Base-by-base conservation (phyloP, 2,329 filamentous ascomycete species). In the Botrytis fragariae region DNA sequence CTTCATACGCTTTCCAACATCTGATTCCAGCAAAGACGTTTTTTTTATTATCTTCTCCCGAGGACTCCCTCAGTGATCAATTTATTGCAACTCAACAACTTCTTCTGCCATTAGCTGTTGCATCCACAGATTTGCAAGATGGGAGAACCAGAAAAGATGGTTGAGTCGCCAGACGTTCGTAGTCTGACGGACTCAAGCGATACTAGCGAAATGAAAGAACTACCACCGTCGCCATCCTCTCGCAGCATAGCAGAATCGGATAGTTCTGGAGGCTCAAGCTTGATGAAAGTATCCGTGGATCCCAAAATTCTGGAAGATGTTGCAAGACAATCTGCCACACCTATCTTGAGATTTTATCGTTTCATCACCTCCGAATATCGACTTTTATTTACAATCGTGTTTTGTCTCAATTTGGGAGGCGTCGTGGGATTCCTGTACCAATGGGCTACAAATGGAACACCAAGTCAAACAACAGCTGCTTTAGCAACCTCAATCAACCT, bases 351-450 rank as follows among this genome's bases (percentile, higher is more conserved):
- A 51, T 72, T 67, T 14, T 48, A 35, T 39, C 35, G 71, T n/a
- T 72, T 72, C 25, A 72, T 72, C n/a, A 59, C 71, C 25, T 72
- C 71, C 22, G 71, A 72, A 48, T 90, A 90, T 77, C 85, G 88
- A 42, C 84, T 86, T 9, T 83, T 90, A 5, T 89, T 90, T 80
- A 86, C 86, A 61, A 68, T 89, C 18, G 82, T 88, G 39, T 85
- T 86, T 73, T 76, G 88, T 54, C 79, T 81, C 74, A 90, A 90
- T 76, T 76, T 86, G 71, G 60, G 68, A 29, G 72, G 77, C 83
- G 74, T 87, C 70, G 76, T 86, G 48, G 76, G 77, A 82, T 62
- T 78, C 78, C 35, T 74, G 82, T 48, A 77, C 80, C 64, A 61
- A 45, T 39, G 48, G 61, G 5, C 51, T 69, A 63, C 57, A 54